These are phyloP conservation scores for Aureobasidium sp. DNA, from an alignment of 2,329 filamentous ascomycete species.

Conservation along the genomic window DNA sequence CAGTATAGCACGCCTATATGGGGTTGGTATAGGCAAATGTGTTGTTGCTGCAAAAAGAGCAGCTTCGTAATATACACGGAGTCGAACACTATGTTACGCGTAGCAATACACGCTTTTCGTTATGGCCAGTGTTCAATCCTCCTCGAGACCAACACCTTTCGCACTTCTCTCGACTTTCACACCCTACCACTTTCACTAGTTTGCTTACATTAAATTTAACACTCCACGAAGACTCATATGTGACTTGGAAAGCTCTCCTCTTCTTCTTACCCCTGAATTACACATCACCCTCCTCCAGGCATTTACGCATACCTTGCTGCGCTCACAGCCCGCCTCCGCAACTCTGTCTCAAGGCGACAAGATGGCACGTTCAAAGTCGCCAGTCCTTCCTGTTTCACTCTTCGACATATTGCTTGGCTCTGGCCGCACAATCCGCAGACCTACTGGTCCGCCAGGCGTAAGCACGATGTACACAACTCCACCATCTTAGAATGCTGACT, in stretches of 20 bases:
- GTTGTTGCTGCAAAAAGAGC: neutral
- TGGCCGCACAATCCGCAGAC: conserved; percentile 12
- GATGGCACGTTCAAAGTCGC: neutral
- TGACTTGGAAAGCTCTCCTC: neutral
- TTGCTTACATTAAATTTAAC: neutral
- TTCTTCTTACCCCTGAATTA: neutral
- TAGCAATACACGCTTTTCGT: neutral
- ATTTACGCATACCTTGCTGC: neutral
- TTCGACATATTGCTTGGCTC: conserved; percentile 16
- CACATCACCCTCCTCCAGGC: neutral
- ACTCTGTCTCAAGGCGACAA: neutral
- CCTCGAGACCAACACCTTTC: neutral
- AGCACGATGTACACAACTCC: neutral
- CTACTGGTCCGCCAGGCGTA: conserved; percentile 11
- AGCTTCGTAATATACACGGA: neutral
- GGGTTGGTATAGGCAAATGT: neutral
- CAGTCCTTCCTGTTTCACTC: neutral
- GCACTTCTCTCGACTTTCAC: neutral
- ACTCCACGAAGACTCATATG: neutral
- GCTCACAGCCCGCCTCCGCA: neutral
- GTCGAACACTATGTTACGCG: neutral
- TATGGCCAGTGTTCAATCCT: neutral
- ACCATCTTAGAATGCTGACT: conserved; percentile 2
- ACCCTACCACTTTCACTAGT: neutral
- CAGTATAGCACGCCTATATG: neutral